Base-by-base conservation (phyloP, 305 asterid species). In the Fraxinus floribunda region DNA sequence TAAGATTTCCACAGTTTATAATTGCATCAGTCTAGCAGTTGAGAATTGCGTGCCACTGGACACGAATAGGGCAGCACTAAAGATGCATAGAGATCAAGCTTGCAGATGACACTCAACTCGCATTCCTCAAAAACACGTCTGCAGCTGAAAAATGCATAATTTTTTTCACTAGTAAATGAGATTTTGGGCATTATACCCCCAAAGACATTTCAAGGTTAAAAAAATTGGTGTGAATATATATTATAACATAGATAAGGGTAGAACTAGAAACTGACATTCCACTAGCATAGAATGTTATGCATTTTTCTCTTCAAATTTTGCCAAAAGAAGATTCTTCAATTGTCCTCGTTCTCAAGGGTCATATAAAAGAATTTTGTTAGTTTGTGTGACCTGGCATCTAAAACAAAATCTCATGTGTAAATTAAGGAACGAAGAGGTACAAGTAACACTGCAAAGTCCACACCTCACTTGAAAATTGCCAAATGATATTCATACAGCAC, bases 401-500 rank as follows among this genome's bases (percentile, higher is more conserved):
- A 80, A 82, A 86, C 87, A 83, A 87, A 87, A 85, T 81, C 87
- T 84, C 87, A 76, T 82, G 86, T 73, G 89, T 87, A 87, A 85
- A 71, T 86, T 83, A 49, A 86, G 84, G 86, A 89, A 84, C 86
- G 81, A 85, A 49, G 71, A 79, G 73, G 89, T 85, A 84, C 76
- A 85, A 75, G 62, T 71, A 76, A 60, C 81, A 83, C 84, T 78
- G 83, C 84, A 60, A 79, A 75, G 71, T 70, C 35, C 86, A 82
- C 81, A 78, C 86, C 90, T 87, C 82, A 77, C 84, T 86, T 71
- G 78, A 82, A 86, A 88, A 89, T 79, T 85, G 81, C 83, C 83
- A 79, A 72, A 81, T 86, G 86, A 89, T 86, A 89, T 89, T 83
- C 77, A 89, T 87, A 89, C 91, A 90, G 41, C 36, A 78, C 72